phyloP scores from a whole-genome alignment of 2,329 filamentous ascomycete species.

The Monascus ruber region DNA sequence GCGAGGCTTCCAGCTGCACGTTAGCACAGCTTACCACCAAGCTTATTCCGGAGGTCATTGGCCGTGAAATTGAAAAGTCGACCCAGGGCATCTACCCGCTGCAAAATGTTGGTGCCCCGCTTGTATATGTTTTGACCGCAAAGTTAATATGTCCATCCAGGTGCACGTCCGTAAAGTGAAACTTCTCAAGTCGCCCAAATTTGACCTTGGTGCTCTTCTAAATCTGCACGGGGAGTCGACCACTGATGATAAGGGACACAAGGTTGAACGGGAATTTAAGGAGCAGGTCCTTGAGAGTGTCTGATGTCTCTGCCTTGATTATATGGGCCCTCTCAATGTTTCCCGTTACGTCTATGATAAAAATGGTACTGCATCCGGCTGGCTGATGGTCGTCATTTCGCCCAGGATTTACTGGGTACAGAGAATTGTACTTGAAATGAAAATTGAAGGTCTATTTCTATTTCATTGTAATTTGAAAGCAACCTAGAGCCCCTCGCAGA shows the following conservation, averaged over 20 bases:
- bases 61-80: constrained; percentile 98
- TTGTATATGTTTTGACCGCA: too few relatives aligned
- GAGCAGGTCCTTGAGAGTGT: constrained; percentile 89
- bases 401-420: too few relatives aligned
- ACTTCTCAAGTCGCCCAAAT: constrained; percentile 97
- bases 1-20: constrained; percentile 88
- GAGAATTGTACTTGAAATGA: too few relatives aligned
- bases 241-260: constrained; percentile 93
- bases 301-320: constrained; percentile 63
- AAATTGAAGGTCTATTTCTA: too few relatives aligned
- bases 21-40: constrained; percentile 95
- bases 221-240: constrained; percentile 95
- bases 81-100: constrained; percentile 99
- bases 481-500: too few relatives aligned
- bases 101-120: constrained; percentile 66
- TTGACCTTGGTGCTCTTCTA: constrained; percentile 93
- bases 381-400: too few relatives aligned
- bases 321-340: constrained; percentile 14
- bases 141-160: constrained; percentile 42
- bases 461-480: too few relatives aligned
- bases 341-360: too few relatives aligned
- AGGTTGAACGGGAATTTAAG: constrained; percentile 99
- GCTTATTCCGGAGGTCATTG: constrained; percentile 98
- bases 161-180: constrained; percentile 99
- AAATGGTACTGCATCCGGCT: too few relatives aligned